Conservation (phyloP, 768 basidiomycete genomes). For the Coprinopsis sp. region DNA sequence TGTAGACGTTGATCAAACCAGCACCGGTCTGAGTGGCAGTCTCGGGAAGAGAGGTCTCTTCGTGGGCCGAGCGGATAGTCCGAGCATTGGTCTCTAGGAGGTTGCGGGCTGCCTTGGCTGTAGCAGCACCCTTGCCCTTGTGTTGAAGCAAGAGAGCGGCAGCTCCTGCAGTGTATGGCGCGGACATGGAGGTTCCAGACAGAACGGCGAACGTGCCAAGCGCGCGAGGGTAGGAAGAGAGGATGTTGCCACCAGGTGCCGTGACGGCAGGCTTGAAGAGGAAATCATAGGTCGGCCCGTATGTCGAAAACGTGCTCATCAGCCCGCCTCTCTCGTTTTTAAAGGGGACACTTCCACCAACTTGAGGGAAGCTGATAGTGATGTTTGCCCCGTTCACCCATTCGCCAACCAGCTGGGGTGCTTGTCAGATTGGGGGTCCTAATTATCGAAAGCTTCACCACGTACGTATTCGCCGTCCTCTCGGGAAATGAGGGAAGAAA, state of each 20-base stretch:
- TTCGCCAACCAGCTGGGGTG: slow-evolving; percentile 51
- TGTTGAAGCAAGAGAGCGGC: slow-evolving; percentile 39
- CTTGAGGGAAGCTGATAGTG: slow-evolving; percentile 45
- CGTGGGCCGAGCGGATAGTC: slow-evolving; percentile 33
- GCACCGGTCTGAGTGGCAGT: slow-evolving; percentile 47
- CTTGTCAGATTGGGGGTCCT: slow-evolving; percentile 1
- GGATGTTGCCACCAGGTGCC: slow-evolving; percentile 49
- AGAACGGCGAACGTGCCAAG: slow-evolving; percentile 35
- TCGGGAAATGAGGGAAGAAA: slow-evolving; percentile 47
- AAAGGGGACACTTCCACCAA: slow-evolving; percentile 36
- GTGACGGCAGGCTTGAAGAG: slow-evolving; percentile 52
- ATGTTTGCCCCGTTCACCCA: slow-evolving; percentile 41
- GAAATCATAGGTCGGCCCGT: slow-evolving; percentile 58
- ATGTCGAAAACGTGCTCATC: slow-evolving; percentile 51
- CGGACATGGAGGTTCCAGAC: slow-evolving; percentile 44
- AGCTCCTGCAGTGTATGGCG: slow-evolving; percentile 43
- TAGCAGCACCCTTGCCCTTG: slow-evolving; percentile 29
- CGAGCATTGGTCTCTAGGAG: slow-evolving; percentile 43
- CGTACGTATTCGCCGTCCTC: slow-evolving; percentile 53
- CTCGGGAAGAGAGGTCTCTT: slow-evolving; percentile 41
- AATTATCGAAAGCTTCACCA: slow-evolving; percentile 3
- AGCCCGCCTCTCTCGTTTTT: slow-evolving; percentile 51
- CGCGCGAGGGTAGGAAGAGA: slow-evolving; percentile 40
- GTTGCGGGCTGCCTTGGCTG: slow-evolving; percentile 25
- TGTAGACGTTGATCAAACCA: slow-evolving; percentile 49